Conservation (phyloP, 2,329 filamentous ascomycete species). For the Claviceps maximensis region DNA sequence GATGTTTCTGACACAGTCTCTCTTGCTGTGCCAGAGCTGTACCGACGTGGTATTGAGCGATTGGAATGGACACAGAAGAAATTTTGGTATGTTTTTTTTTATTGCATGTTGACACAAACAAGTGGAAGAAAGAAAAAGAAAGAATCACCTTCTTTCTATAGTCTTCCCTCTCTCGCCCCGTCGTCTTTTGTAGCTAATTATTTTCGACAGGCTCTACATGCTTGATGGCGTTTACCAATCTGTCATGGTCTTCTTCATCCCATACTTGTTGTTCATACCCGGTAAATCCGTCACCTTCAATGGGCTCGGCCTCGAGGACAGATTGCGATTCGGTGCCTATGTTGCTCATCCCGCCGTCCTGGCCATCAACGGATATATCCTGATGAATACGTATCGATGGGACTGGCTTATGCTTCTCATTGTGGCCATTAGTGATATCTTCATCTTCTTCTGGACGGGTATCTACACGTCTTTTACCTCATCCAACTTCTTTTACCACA, state of each 20-base stretch:
- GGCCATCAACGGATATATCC: conserved; percentile 84
- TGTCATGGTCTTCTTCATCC: conserved; percentile 83
- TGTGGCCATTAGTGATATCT: conserved; percentile 65
- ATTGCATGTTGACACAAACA: background rate
- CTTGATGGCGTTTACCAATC: conserved; percentile 89
- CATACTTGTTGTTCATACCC: conserved; percentile 63
- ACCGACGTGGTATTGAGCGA: conserved; percentile 88
- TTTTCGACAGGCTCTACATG: conserved; percentile 66
- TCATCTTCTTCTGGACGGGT: conserved; percentile 94
- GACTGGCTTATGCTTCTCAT: conserved; percentile 90
- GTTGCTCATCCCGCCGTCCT: conserved; percentile 74
- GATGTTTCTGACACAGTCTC: conserved; percentile 92
- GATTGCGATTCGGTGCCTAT: conserved; percentile 74
- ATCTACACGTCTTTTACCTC: conserved; percentile 51
- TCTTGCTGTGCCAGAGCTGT: conserved; percentile 85
- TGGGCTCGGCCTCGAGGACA: conserved; percentile 65
- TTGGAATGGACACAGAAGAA: conserved; percentile 93
- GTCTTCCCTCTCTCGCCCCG: no score
- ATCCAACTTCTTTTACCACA: conserved; percentile 53
- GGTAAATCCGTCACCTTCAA: conserved; percentile 57
- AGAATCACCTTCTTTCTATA: no score
- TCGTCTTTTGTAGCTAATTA: background rate
- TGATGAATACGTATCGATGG: conserved; percentile 96
- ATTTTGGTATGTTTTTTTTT: conserved; percentile 60
- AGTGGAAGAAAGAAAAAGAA: no score